phyloP scores from a whole-genome alignment of 345 rosid species.

The Salix exigua region DNA sequence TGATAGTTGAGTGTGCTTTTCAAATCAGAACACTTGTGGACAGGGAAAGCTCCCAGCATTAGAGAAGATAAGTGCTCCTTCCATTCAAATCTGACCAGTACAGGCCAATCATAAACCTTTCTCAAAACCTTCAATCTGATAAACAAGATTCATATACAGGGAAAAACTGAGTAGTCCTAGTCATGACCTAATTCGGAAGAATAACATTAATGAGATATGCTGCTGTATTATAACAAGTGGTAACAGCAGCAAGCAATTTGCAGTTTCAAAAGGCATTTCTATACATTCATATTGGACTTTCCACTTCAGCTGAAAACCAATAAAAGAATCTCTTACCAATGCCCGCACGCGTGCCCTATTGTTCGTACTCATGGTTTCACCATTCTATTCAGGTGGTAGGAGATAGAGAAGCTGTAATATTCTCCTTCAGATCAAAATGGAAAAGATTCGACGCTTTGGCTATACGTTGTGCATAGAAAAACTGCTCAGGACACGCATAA shows the following conservation, averaged over 20 bases:
- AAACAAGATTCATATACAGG: neutral
- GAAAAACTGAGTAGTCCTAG: neutral
- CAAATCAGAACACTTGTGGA: constrained; percentile 13
- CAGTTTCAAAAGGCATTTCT: neutral
- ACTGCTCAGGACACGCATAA: neutral
- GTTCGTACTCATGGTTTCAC: neutral
- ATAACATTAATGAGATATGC: neutral
- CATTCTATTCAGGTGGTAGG: neutral
- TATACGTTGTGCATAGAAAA: neutral
- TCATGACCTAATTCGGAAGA: constrained; percentile 19
- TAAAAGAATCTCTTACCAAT: neutral
- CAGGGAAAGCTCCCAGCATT: neutral
- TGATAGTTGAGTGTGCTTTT: constrained; percentile 27
- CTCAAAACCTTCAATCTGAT: neutral
- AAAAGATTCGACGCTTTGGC: neutral
- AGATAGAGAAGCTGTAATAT: neutral
- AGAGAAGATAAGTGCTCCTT: constrained; percentile 18
- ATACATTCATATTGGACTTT: constrained; percentile 7
- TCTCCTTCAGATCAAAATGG: neutral
- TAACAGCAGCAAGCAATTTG: neutral
- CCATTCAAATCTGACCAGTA: constrained; percentile 6
- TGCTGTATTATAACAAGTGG: neutral
- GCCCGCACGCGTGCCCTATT: neutral
- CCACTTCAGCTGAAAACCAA: constrained; percentile 21
- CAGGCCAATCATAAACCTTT: neutral